Evolutionary conservation across 768 basidiomycete species (phyloP).

Genomic region (Punctularia strigosozonata): DNA sequence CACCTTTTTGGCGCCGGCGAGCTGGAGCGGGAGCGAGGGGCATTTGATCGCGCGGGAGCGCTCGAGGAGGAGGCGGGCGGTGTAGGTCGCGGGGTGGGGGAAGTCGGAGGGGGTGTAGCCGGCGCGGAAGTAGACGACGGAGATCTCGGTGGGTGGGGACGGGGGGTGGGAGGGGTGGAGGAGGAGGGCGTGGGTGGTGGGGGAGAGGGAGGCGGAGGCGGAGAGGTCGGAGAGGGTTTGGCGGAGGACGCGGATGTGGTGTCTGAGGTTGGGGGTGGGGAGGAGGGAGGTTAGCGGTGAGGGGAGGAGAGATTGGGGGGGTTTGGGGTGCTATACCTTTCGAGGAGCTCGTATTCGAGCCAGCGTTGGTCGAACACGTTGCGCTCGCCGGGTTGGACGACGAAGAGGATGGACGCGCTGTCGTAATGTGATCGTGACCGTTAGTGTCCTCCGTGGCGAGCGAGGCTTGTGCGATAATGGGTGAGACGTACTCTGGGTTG

Average conservation of each 20-base stretch:
- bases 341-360: conserved; percentile 78
- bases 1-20: conserved; percentile 95
- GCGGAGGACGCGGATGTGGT: conserved; percentile 63
- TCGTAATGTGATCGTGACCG: not conserved
- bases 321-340: conserved; percentile 39
- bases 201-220: conserved; percentile 41
- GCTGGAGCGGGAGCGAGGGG: conserved; percentile 79
- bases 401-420: conserved; percentile 64
- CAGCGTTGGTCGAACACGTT: conserved; percentile 92
- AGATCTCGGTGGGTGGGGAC: conserved; percentile 49
- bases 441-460: too few relatives aligned
- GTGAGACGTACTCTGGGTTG: conserved; percentile 30
- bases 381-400: conserved; percentile 80
- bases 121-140: conserved; percentile 83
- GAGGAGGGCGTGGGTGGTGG: conserved; percentile 29
- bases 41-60: conserved; percentile 84
- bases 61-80: conserved; percentile 69
- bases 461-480: too few relatives aligned
- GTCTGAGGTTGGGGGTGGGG: too few relatives aligned
- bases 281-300: not conserved
- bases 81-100: conserved; percentile 50
- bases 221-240: conserved; percentile 67
- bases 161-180: conserved; percentile 20
- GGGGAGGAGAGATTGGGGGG: not conserved
- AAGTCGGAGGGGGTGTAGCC: conserved; percentile 83